These are phyloP conservation scores for Trypethelium eluteriae DNA, from an alignment of 495 filamentous ascomycete genomes.

Conservation along the genomic window DNA sequence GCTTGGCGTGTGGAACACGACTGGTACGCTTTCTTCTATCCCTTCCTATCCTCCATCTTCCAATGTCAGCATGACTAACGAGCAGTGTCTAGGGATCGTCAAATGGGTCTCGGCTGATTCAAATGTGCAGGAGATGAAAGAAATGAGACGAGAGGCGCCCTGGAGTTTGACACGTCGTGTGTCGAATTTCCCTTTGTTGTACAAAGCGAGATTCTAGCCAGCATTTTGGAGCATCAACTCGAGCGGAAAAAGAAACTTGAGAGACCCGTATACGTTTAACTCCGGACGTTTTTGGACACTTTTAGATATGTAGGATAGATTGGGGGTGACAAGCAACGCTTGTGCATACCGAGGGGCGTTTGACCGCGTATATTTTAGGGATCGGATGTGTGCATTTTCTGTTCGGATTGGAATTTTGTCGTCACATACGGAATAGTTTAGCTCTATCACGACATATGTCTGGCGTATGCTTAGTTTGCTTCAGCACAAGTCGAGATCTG, in stretches of 20 bases:
- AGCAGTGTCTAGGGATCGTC: not conserved
- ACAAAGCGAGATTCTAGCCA: slow-evolving; percentile 1
- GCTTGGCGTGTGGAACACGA: slow-evolving; percentile 16
- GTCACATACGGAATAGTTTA: not conserved
- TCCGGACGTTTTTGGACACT: not conserved
- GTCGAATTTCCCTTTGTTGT: not conserved
- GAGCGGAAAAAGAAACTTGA: not conserved
- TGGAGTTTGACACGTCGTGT: not conserved
- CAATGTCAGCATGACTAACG: not conserved
- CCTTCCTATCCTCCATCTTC: not conserved
- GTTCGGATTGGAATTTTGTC: not conserved
- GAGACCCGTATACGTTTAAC: not conserved
- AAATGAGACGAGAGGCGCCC: not conserved
- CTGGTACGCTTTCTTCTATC: slow-evolving; percentile 4
- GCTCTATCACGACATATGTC: not conserved
- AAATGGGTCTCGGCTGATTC: slow-evolving; percentile 8
- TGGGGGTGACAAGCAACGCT: not conserved
- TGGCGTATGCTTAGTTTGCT: no score
- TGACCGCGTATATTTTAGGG: not conserved
- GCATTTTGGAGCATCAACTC: not conserved
- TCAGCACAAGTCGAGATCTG: no score
- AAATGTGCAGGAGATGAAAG: not conserved
- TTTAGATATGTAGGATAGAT: slow-evolving; percentile 11
- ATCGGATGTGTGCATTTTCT: not conserved
- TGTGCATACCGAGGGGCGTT: not conserved